Base-by-base conservation (phyloP, 73 alveolate species). In the Blepharisma stoltei region DNA sequence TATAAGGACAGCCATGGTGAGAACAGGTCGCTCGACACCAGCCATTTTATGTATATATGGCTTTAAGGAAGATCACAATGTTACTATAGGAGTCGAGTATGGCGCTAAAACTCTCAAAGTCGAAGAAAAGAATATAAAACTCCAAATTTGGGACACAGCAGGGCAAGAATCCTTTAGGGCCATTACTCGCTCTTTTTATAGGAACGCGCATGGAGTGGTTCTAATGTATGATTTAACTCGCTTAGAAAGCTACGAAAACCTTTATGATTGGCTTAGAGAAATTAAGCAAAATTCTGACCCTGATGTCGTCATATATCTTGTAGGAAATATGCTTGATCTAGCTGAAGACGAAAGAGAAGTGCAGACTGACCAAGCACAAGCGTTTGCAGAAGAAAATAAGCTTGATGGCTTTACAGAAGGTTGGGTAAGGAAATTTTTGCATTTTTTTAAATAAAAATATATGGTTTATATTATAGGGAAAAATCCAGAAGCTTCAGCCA, bases 101-200 rank as follows among this genome's bases (percentile, higher is more conserved):
- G 98, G 97, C 37, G 82, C 93, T 11, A 94, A 89, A 83, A 78
- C 89, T 27, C 77, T 96, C 21, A 93, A 92, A 78, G 83, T 96
- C 71, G 86, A 88, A 14, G 79, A 77, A 32, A 67, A 83, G 27
- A 47, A 81, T 25, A 86, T 90, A 37, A 96, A 93, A 81, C 80
- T 96, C 50, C 73, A 90, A 71, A 85, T 96, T 38, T 96, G 99
- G 98, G 99, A 96, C 86, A 96, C 99, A 6, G 98, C 98, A 0
- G 99, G 98, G 6, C 92, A 94, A 70, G 99, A 96, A 87, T 81
- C 89, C 48, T 96, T 96, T 77, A 91, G 95, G 81, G 78, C 96
- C 25, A 80, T 94, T 55, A 95, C 97, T 20, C 77, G 94, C 71
- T 71, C 88, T 6, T 95, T 89, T 87, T 95, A 95, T 85, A 90